Base-by-base conservation (phyloP, 176 grass and related monocot species). In the Phoenix roebelenii region DNA sequence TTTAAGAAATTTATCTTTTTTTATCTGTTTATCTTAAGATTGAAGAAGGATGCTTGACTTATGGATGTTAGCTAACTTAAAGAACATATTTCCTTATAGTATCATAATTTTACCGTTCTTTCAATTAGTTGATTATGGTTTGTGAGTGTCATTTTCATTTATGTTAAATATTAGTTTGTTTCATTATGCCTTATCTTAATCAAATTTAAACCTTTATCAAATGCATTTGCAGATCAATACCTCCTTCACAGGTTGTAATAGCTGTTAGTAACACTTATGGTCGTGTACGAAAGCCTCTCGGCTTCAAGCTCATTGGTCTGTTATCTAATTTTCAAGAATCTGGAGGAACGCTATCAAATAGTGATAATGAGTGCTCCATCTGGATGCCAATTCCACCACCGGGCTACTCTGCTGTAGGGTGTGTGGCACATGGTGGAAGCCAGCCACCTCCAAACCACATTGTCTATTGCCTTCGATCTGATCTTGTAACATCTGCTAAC, bases 221-320 rank as follows among this genome's bases (percentile, higher is more conserved):
- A 61, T 50, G 50, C 63, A 30, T 79, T 49, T 49, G 53, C 65
- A 97, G 92, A 74, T 77, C 87, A 53, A 78, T 91, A 59, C 92
- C 92, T 76, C 92, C 92, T 60, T 90, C 83, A 75, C 86, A 97
- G 68, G 87, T 91, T 66, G 92, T 97, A 51, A 75, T 97, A 75
- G 92, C 92, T 63, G 60, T 97, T 64, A 91, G 83, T 72, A 97
- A 91, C 49, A 88, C 81, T 44, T 97, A 97, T 77, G 87, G 87
- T n/a, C 87, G 92, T 74, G 92, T 97, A 59, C 81, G 87, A 32
- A 97, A 83, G 69, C 80, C 92, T 80, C 60, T 90, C 70, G 87
- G 87, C 60, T 97, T 91, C 84, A 77, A 52, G 74, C 87, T 88
- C 68, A 70, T 97, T 66, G 69, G 77, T 72, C 56, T 66, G 51